Evolutionary conservation across 306 rosid genomes (phyloP), one percentile per base, ranked within the genome.

Genomic region (Cucumis hystrix): DNA sequence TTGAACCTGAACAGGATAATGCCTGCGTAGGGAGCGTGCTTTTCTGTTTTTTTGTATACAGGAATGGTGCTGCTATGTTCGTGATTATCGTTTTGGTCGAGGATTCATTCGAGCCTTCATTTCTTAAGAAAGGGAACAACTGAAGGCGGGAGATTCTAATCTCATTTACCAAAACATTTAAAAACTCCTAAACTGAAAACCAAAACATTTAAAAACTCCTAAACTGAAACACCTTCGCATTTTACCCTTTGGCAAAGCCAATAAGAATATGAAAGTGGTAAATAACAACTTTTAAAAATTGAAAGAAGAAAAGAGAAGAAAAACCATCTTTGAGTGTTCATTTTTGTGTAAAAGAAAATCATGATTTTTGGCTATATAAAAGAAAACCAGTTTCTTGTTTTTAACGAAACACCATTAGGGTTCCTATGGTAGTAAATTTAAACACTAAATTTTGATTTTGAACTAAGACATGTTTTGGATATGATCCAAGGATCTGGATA

Each of bases 21-120:
- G 85, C 99, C 98, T 95, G 99, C 98, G 97, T 87, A 95, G 98
- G 99, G 98, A 95, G 99, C 67, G 99, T 92, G 99, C 99, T 88
- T 82, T 86, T 81, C 83, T 76, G 80, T 78, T 83, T 59, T 70
- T 70, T 76, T 75, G 84, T 87, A 79, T 83, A 88, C 98, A 92
- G 97, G 97, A 82, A 39, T 41, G 71, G 8, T 54, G 82, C 0
- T 39, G 74, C 54, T 40, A 41, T 67, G 54, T 58, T 69, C 56
- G 52, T 77, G 82, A 54, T 61, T 76, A 82, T 82, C 54, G 41
- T 61, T 81, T 28, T 77, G 77, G 86, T 85, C 79, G 52, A 74
- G 79, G 61, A 74, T 67, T 80, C 40, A 55, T 75, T 77, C 3
- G 60, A 25, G 77, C 47, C 10, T 14, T 0, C 28, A 73, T 43